Evolutionary conservation across 805 yeast species (phyloP), one percentile per base, ranked within the genome.

Genomic region (Ogataea allantospora): DNA sequence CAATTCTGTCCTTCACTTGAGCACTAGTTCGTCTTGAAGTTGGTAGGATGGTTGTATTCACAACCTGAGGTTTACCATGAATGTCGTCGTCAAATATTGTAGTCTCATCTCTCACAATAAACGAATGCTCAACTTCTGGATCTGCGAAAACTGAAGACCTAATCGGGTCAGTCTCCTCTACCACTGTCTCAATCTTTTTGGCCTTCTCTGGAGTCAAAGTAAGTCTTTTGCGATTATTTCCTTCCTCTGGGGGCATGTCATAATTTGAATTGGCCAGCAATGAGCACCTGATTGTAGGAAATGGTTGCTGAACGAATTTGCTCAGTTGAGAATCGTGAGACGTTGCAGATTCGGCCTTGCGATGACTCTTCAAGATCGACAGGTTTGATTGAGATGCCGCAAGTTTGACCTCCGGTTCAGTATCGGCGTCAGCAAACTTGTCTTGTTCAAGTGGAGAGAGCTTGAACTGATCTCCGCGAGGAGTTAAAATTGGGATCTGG

Each of bases 401-500:
- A 22, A 32, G 21, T 10, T 18, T 16, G n/a, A 29, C 6, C 6
- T 16, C 38, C 2, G 28, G 30, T 22, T 46, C 50, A n/a, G 32
- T 41, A 23, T 57, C 60, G 3, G 60, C 62, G 45, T 60, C 64
- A 1, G 59, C 63, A 50, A 54, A 60, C 27, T 47, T 49, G 26
- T 51, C 57, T 12, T 35, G 41, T 2, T 38, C 47, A 10, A 28
- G 10, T 4, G 35, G 23, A 10, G 31, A 25, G 3, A 30, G 20
- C 7, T 35, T 35, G 7, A 52, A 35, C 14, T 53, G 49, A 10
- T 47, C 54, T 15, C 50, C 47, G 2, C 44, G 37, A 11, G 63
- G 59, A 2, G 51, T 36, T 25, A 39, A 26, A 9, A 59, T 46
- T 14, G 57, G 60, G 21, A 61, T 46, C 16, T 58, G 57, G 21